Evolutionary conservation across 345 rosid species (phyloP).

Genomic region (Syzygium grande): DNA sequence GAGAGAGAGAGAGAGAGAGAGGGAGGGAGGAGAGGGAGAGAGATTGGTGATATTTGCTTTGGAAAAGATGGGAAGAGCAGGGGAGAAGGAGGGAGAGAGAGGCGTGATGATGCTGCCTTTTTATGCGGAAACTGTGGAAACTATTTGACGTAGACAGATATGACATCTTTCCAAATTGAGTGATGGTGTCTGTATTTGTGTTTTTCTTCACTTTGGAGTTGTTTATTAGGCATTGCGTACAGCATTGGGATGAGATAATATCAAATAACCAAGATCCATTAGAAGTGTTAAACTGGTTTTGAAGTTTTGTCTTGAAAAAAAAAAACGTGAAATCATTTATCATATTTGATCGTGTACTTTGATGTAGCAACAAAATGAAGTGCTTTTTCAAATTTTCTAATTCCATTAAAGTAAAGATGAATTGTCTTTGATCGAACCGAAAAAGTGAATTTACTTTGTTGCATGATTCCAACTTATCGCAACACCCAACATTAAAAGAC

Average conservation of each 20-base stretch:
- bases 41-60: background rate
- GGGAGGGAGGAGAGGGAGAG: background rate
- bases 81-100: background rate
- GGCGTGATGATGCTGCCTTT: background rate
- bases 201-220: background rate
- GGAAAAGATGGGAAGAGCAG: background rate
- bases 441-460: background rate
- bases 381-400: background rate
- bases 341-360: background rate
- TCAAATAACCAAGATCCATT: background rate
- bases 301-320: background rate
- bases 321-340: background rate
- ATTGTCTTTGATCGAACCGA: background rate
- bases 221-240: background rate
- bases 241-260: background rate
- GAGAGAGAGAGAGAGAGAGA: background rate
- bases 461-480: background rate
- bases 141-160: background rate
- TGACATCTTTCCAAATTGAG: slow-evolving; percentile 2
- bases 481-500: background rate
- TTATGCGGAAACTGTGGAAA: background rate
- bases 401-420: background rate
- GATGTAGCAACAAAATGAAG: background rate
- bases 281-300: background rate
- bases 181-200: background rate